Conservation (phyloP, 306 rosid species). For the Heteromeles arbutifolia region DNA sequence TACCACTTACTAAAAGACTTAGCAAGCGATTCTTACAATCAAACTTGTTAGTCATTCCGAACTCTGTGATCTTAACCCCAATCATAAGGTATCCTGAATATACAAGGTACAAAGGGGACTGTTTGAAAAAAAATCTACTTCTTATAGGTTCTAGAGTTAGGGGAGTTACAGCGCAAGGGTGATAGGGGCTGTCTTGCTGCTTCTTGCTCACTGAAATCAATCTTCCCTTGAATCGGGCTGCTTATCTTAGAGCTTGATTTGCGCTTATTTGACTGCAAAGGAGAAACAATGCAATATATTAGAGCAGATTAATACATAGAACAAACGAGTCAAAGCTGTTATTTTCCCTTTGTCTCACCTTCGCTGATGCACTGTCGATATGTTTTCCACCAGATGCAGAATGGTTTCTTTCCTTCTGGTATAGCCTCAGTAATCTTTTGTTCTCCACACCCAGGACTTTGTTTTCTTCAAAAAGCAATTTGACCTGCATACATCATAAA, state of each 20-base stretch:
- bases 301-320: not conserved
- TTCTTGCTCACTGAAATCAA: constrained; percentile 50
- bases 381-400: constrained; percentile 53
- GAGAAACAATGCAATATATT: not conserved
- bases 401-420: constrained; percentile 43
- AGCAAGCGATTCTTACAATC: constrained; percentile 13
- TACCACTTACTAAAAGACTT: constrained; percentile 22
- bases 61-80: not conserved
- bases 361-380: constrained; percentile 51
- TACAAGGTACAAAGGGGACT: constrained; percentile 10
- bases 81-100: not conserved
- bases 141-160: constrained; percentile 52
- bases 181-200: constrained; percentile 61
- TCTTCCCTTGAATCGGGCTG: constrained; percentile 55
- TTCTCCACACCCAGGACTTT: constrained; percentile 54
- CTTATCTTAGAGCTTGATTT: constrained; percentile 47
- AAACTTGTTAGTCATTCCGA: constrained; percentile 13
- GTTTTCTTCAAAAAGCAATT: constrained; percentile 65
- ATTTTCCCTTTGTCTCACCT: constrained; percentile 41
- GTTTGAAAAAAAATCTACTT: constrained; percentile 21
- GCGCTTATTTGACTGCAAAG: constrained; percentile 78
- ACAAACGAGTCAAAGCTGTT: not conserved
- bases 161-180: constrained; percentile 65
- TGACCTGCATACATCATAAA: constrained; percentile 37
- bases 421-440: constrained; percentile 40